A percentile compares a stretch with the other conserved stretches of the same genome.
phyloP scores from a whole-genome alignment of 805 yeast species.

The Spathaspora sp. region DNA sequence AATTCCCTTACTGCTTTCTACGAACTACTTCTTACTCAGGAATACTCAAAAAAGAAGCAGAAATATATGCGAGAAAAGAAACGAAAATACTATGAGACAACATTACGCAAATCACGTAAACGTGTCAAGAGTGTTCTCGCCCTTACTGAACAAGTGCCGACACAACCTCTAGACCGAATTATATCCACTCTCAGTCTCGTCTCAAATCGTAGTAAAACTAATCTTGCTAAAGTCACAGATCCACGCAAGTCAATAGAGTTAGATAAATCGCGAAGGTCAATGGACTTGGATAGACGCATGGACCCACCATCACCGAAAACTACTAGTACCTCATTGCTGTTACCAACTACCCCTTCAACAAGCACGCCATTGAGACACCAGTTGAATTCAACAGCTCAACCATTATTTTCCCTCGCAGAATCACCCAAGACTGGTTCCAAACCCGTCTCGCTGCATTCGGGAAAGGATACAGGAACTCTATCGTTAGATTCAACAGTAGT shows the following conservation, averaged over 20 bases:
- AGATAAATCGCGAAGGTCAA: constrained; percentile 3
- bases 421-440: not conserved
- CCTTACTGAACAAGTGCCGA: constrained; percentile 25
- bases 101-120: constrained; percentile 26
- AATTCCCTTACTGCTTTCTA: constrained; percentile 75
- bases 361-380: not conserved
- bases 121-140: constrained; percentile 36
- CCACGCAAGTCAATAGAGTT: constrained; percentile 5
- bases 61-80: constrained; percentile 27
- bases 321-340: not conserved
- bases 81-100: constrained; percentile 29
- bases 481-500: constrained; percentile 1
- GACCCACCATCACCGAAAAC: constrained; percentile 3
- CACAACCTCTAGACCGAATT: constrained; percentile 37
- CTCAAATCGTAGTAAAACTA: constrained; percentile 17
- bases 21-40: constrained; percentile 60
- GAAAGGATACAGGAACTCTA: not conserved
- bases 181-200: constrained; percentile 32
- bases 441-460: not conserved
- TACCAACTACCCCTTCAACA: not conserved
- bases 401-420: constrained; percentile 1
- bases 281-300: constrained; percentile 4
- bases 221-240: constrained; percentile 3
- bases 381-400: not conserved
- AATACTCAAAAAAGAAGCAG: constrained; percentile 32